These are phyloP conservation scores for Phallus indusiatus DNA, from an alignment of 768 basidiomycete species.

Conservation along the genomic window DNA sequence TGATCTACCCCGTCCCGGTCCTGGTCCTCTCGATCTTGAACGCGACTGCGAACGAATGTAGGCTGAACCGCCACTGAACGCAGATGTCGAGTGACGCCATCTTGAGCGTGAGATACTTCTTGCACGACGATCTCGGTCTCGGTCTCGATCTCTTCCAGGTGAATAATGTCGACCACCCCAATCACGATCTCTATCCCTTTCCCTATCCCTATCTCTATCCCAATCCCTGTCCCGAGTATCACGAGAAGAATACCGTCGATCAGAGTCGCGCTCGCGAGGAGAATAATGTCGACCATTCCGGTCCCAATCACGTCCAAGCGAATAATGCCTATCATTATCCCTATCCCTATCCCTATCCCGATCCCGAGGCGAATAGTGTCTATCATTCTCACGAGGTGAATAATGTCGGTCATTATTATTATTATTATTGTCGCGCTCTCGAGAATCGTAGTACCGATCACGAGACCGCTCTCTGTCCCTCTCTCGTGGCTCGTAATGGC, in stretches of 20 bases:
- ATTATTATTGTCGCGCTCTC: background rate
- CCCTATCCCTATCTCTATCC: background rate
- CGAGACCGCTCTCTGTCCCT: slow-evolving; percentile 10
- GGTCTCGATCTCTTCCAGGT: background rate
- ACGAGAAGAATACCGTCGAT: background rate
- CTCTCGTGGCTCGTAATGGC: slow-evolving; percentile 5
- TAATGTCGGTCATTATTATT: background rate
- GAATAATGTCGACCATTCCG: background rate
- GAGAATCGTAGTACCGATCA: background rate
- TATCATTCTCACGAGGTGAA: background rate
- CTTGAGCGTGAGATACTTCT: background rate
- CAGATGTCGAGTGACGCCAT: background rate
- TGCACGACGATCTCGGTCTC: background rate
- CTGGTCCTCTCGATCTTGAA: background rate
- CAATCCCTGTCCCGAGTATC: background rate
- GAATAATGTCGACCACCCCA: background rate
- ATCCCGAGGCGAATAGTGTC: background rate
- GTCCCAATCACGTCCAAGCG: background rate
- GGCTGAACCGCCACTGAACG: background rate
- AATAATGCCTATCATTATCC: slow-evolving; percentile 3
- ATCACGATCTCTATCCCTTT: background rate
- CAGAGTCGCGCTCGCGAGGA: background rate
- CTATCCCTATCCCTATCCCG: slow-evolving; percentile 14
- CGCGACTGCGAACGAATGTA: background rate
- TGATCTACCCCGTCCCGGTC: background rate